These are phyloP conservation scores for Aspergillus persii DNA, from an alignment of 2,329 filamentous ascomycete genomes.

Conservation along the genomic window DNA sequence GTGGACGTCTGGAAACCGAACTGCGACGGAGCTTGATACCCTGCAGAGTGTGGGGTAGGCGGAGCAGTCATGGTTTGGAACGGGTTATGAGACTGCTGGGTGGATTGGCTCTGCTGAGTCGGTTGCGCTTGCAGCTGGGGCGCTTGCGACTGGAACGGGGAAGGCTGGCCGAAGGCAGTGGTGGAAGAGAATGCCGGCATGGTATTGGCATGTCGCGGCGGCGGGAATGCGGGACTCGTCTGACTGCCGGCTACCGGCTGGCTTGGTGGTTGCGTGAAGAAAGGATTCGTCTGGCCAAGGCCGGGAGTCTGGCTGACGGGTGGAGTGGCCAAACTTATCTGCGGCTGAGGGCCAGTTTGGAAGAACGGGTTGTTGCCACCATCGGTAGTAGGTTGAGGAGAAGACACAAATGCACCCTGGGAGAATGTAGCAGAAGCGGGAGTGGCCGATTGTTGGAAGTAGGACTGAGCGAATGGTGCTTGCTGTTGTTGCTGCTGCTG, in stretches of 20 bases:
- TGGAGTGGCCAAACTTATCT: slow-evolving; percentile 24
- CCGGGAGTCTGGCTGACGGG: slow-evolving; percentile 24
- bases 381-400: slow-evolving; percentile 34
- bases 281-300: slow-evolving; percentile 31
- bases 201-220: slow-evolving; percentile 39
- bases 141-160: slow-evolving; percentile 27
- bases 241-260: slow-evolving; percentile 13
- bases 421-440: slow-evolving; percentile 37
- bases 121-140: slow-evolving; percentile 19
- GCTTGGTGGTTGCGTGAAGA: slow-evolving; percentile 32
- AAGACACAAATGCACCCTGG: slow-evolving; percentile 34
- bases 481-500: slow-evolving; percentile 42
- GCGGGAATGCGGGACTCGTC: slow-evolving; percentile 2
- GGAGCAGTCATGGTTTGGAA: slow-evolving; percentile 31
- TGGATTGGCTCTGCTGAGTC: slow-evolving; percentile 13
- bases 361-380: slow-evolving; percentile 45
- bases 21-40: slow-evolving; percentile 28
- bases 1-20: slow-evolving; percentile 17
- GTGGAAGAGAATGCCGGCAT: slow-evolving; percentile 36
- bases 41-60: slow-evolving; percentile 23
- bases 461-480: slow-evolving; percentile 37
- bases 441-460: slow-evolving; percentile 43
- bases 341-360: slow-evolving; percentile 31
- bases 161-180: slow-evolving; percentile 29
- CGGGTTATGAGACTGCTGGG: slow-evolving; percentile 30